These are phyloP conservation scores for Pyracantha coccinea DNA, from an alignment of 331 rosid species.

Conservation along the genomic window DNA sequence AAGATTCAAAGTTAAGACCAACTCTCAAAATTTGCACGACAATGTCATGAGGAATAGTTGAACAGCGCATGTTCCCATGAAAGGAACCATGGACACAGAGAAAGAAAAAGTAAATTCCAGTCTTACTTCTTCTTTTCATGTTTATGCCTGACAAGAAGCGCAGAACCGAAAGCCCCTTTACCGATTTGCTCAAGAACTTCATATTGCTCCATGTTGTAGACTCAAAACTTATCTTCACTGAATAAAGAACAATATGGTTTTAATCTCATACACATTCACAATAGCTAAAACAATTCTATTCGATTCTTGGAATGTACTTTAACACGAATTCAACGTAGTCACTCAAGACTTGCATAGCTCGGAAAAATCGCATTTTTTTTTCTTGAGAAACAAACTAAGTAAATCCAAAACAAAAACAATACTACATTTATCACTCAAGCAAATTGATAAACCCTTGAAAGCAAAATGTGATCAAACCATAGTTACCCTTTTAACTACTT, in stretches of 20 bases:
- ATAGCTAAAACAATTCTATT: neutral
- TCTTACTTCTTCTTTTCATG: constrained; percentile 98
- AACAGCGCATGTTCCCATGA: neutral
- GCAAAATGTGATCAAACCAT: neutral
- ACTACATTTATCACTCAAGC: neutral
- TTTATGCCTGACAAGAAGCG: constrained; percentile 98
- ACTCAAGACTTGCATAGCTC: constrained; percentile 18
- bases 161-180: constrained; percentile 96
- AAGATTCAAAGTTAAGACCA: neutral
- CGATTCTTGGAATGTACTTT: constrained; percentile 7
- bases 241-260: constrained; percentile 7
- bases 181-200: constrained; percentile 98
- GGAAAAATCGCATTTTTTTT: neutral
- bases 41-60: neutral
- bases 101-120: constrained; percentile 12
- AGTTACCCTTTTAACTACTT: neutral
- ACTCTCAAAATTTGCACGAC: constrained; percentile 4
- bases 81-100: neutral
- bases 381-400: constrained; percentile 16
- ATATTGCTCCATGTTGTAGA: constrained; percentile 76
- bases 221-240: constrained; percentile 33
- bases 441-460: neutral
- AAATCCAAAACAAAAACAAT: neutral
- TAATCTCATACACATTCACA: neutral
- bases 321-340: constrained; percentile 14